These are phyloP conservation scores for Chrysosporium queenslandicum DNA, from an alignment of 2,329 filamentous ascomycete species.

Conservation along the genomic window DNA sequence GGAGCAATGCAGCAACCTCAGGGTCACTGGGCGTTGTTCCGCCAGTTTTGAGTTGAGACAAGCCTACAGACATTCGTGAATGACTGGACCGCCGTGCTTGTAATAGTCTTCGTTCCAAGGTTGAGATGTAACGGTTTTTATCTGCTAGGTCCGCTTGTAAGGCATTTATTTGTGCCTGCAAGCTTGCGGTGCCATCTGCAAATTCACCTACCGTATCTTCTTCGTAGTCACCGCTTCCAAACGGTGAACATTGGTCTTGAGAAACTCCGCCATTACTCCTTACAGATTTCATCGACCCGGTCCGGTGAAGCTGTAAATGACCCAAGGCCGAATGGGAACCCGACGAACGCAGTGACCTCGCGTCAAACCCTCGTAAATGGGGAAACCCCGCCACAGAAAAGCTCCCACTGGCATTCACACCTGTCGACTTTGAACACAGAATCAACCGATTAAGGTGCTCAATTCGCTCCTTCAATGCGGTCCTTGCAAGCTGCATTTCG, in stretches of 20 bases:
- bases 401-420: conserved; percentile 69
- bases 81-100: conserved; percentile 87
- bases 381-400: conserved; percentile 45
- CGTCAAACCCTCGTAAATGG: conserved; percentile 24
- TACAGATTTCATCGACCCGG: conserved; percentile 57
- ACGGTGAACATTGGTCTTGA: conserved; percentile 24
- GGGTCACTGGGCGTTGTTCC: conserved; percentile 70
- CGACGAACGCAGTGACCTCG: conserved; percentile 57
- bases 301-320: conserved; percentile 49
- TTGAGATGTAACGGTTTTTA: conserved; percentile 93
- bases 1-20: conserved; percentile 59
- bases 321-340: conserved; percentile 52
- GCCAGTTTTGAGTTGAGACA: conserved; percentile 49
- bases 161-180: conserved; percentile 78
- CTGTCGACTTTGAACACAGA: conserved; percentile 86
- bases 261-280: conserved; percentile 33
- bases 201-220: conserved; percentile 70
- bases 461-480: conserved; percentile 91
- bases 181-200: conserved; percentile 72
- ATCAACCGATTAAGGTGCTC: conserved; percentile 94
- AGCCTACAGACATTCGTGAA: conserved; percentile 68
- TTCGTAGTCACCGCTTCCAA: conserved; percentile 48
- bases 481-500: conserved; percentile 94
- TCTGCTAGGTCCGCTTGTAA: conserved; percentile 91
- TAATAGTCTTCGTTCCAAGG: conserved; percentile 79